A percentile compares a stretch with the other conserved stretches of the same genome.
These are phyloP conservation scores for Echeveria elegans DNA, from an alignment of 164 flowering plant genomes.

Conservation along the genomic window DNA sequence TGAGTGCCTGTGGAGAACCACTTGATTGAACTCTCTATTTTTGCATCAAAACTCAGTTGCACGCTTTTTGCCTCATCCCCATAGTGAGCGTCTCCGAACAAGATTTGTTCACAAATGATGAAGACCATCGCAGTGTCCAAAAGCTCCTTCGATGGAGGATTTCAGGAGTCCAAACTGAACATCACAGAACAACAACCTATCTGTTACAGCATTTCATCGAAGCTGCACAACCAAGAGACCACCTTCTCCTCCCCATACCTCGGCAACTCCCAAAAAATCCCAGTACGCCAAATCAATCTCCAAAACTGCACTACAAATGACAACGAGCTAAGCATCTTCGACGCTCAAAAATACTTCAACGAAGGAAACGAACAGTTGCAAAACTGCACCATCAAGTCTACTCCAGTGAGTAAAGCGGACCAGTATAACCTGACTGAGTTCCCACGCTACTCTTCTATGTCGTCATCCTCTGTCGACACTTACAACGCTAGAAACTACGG, in stretches of 20 bases:
- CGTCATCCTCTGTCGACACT: constrained; percentile 44
- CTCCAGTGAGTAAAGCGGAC: constrained; percentile 5
- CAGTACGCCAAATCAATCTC: constrained; percentile 3
- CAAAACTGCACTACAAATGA: background rate
- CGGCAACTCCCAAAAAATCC: background rate
- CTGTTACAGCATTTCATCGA: background rate
- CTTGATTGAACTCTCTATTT: too few relatives aligned
- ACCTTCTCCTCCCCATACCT: constrained; percentile 7
- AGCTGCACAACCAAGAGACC: background rate
- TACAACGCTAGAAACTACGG: constrained; percentile 35
- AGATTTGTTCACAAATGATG: too few relatives aligned
- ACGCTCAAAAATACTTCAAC: constrained; percentile 65
- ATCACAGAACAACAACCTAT: background rate
- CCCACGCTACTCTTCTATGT: constrained; percentile 28
- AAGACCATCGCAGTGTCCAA: constrained; percentile 1
- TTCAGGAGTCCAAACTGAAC: background rate
- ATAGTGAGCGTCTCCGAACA: too few relatives aligned
- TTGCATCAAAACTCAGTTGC: too few relatives aligned
- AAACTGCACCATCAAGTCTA: constrained; percentile 11
- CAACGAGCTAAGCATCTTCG: constrained; percentile 58
- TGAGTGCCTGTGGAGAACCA: too few relatives aligned
- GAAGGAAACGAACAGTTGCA: constrained; percentile 20
- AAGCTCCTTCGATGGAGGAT: background rate
- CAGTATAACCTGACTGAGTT: constrained; percentile 20
- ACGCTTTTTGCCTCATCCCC: too few relatives aligned